Base-by-base conservation (phyloP, 495 filamentous ascomycete genomes). In the Xylaria grammica region DNA sequence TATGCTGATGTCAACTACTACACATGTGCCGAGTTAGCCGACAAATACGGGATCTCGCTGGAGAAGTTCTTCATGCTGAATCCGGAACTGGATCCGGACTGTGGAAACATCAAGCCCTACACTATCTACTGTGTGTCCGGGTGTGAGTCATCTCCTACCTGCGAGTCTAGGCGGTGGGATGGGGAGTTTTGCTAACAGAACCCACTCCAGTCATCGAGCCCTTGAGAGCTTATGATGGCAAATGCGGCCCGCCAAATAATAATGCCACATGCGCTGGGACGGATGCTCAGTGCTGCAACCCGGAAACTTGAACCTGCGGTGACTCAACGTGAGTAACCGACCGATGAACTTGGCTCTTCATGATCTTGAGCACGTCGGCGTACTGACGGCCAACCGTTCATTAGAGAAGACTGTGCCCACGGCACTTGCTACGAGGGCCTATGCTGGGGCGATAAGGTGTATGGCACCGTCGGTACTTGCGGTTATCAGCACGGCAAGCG, bases 201-300 rank as follows among this genome's bases (percentile, higher is more conserved):
- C n/a, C n/a, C n/a, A n/a, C n/a, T n/a, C n/a, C n/a, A 74, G 70
- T 67, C 34, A 49, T 71, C 58, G 70, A 74, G 42, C 74, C 72
- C 0, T 3, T 73, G 3, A 57, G 63, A 51, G 66, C 70, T 44
- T 54, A 17, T 8, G 68, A 73, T 60, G 70, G 70, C 1, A 60
- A 62, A 20, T 76, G 68, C 59, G 74, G 72, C 40, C 72, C 68
- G 6, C 55, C 24, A 9, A 53, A 76, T 67, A 70, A 73, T n/a
- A 70, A 73, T 58, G 74, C 72, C 15, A 73, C 72, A 22, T 76
- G 72, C 46, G 9, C 69, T 15, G 74, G 74, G 42, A 72, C 42
- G 9, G 32, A 34, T 3, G 17, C 54, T 20, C 66, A 67, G 57
- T 74, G 70, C 44, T 73, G 71, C 58, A 73, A 74, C 36, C 45